These are phyloP conservation scores for Blastobotrys muscicola DNA, from an alignment of 805 yeast species.

Conservation along the genomic window DNA sequence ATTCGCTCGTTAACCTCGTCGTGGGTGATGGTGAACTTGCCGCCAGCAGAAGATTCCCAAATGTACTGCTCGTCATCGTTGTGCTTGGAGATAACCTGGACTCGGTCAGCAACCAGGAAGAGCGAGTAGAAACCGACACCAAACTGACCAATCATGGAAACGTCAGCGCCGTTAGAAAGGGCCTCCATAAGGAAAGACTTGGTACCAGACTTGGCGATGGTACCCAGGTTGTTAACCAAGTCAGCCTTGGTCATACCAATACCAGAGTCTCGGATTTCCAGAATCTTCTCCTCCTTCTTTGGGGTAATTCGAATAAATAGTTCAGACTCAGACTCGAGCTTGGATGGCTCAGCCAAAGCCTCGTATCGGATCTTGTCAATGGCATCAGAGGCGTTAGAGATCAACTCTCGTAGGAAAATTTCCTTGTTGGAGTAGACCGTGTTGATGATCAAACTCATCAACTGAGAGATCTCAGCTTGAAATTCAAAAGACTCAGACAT, in stretches of 20 bases:
- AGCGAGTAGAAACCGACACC: constrained; percentile 99
- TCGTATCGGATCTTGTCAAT: constrained; percentile 97
- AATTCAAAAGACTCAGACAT: constrained; percentile 55
- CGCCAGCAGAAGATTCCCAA: constrained; percentile 99
- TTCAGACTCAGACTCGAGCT: constrained; percentile 91
- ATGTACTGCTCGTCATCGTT: constrained; percentile 99
- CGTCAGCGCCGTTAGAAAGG: constrained; percentile 98
- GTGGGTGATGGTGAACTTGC: constrained; percentile 91
- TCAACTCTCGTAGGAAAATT: constrained; percentile 96
- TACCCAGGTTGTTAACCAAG: constrained; percentile 97
- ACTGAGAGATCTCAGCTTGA: constrained; percentile 99
- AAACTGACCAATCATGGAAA: constrained; percentile 99
- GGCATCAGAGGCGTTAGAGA: constrained; percentile 98
- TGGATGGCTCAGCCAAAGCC: constrained; percentile 84
- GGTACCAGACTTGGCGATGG: constrained; percentile 99
- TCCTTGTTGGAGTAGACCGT: constrained; percentile 99
- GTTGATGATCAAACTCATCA: constrained; percentile 99
- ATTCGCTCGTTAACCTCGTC: constrained; percentile 81
- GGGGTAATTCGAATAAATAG: constrained; percentile 97
- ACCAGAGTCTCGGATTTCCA: constrained; percentile 99
- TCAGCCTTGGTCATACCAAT: constrained; percentile 99
- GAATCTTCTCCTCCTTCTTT: constrained; percentile 82
- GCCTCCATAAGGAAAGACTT: constrained; percentile 97
- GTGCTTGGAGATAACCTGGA: constrained; percentile 96
- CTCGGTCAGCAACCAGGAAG: constrained; percentile 97